Base-by-base conservation (phyloP, 2,329 filamentous ascomycete species). In the Colletotrichum sidae region DNA sequence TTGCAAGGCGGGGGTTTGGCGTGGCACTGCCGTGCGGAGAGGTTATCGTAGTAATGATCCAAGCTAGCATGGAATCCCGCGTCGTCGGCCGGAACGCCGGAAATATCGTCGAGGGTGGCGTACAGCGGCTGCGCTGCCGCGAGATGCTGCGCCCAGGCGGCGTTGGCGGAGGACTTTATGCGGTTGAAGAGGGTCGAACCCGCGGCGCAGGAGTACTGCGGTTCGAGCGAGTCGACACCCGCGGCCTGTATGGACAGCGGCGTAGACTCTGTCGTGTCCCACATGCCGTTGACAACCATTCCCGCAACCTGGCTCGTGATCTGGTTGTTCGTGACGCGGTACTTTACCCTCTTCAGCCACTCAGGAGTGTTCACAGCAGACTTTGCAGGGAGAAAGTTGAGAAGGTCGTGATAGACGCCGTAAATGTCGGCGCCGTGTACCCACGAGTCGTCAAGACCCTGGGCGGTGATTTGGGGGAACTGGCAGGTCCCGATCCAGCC, bases 41-140 rank as follows among this genome's bases (percentile, higher is more conserved):
- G 84, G 72, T 94, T 96, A 75, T 96, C 93, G 71, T 90, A 96
- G 79, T 96, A 96, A 76, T 94, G 92, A 73, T 96, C 93, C 71
- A 91, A 90, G 57, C 85, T 89, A 45, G 78, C 82, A 72, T 95
- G 92, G 81, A 92, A 96, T 4, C 83, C 89, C 0, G 74, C 72
- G 65, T 89, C 84, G 39, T 76, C 76, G 0, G 81, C 67, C 0
- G 83, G 73, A 1, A 96, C 85, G 37, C 90, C 90, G 0, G 90
- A 92, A 50, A 95, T 84, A 46, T 79, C 74, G 71, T 96, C 92
- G 0, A 96, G 84, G 0, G 75, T 76, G 6, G 76, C 72, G 72
- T 86, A 92, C 0, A 96, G 79, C 0, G 77, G 69, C 2, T 76
- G 73, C 0, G 90, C 83, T 17, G 80, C 82, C 4, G 81, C 80